Evolutionary conservation across 805 yeast species (phyloP).

Genomic region (Danielia reshetovae): DNA sequence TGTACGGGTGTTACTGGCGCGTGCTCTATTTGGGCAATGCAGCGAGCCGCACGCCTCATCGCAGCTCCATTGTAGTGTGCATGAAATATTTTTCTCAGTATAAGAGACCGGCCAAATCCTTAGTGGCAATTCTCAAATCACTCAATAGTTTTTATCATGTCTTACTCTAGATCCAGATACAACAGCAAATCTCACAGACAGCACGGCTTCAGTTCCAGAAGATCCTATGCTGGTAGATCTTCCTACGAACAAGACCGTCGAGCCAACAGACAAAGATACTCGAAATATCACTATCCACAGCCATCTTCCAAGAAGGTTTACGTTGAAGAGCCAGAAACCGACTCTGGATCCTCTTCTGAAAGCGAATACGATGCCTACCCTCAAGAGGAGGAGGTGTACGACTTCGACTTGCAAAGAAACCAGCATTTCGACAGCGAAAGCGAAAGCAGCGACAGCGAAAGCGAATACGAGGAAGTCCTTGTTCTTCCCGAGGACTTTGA

Average conservation of each 20-base stretch:
- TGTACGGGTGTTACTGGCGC: slow-evolving; percentile 2
- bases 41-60: slow-evolving; percentile 19
- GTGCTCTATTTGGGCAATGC: slow-evolving; percentile 4
- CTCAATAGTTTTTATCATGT: slow-evolving; percentile 9
- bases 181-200: slow-evolving; percentile 20
- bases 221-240: slow-evolving; percentile 3
- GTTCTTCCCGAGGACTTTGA: slow-evolving; percentile 28
- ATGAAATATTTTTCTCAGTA: slow-evolving; percentile 1
- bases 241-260: slow-evolving; percentile 2
- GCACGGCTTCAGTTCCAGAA: slow-evolving; percentile 9
- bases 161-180: slow-evolving; percentile 20
- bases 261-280: slow-evolving; percentile 18
- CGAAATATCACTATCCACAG: slow-evolving; percentile 32
- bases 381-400: slow-evolving; percentile 24
- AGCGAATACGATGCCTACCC: slow-evolving; percentile 19
- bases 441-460: slow-evolving; percentile 20
- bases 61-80: slow-evolving; percentile 2
- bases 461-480: slow-evolving; percentile 12
- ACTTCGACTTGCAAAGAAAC: slow-evolving; percentile 24
- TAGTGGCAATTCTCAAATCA: neutral
- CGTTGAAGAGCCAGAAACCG: slow-evolving; percentile 43
- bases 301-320: slow-evolving; percentile 32
- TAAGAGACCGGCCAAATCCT: slow-evolving; percentile 1
- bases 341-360: slow-evolving; percentile 24
- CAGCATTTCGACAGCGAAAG: slow-evolving; percentile 14